phyloP scores from a whole-genome alignment of 495 filamentous ascomycete species.

The Zalerion maritima region DNA sequence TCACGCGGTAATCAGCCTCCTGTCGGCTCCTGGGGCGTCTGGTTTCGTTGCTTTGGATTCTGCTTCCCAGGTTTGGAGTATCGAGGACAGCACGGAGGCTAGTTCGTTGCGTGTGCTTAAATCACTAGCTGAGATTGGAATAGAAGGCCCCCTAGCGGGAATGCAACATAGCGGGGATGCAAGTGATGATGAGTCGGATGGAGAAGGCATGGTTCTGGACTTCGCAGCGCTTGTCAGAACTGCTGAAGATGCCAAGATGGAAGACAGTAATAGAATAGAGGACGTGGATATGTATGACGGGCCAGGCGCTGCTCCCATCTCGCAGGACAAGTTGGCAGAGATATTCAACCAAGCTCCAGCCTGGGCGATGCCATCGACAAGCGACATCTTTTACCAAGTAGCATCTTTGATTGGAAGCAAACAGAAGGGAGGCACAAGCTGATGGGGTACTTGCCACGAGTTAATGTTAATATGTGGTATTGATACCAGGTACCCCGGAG shows the following conservation, averaged over 20 bases:
- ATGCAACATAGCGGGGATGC: conserved; percentile 9
- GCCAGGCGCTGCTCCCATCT: conserved; percentile 36
- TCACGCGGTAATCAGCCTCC: conserved; percentile 37
- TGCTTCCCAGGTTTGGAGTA: conserved; percentile 40
- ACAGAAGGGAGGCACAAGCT: too few relatives aligned
- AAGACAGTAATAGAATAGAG: conserved; percentile 28
- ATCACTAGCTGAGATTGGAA: conserved; percentile 30
- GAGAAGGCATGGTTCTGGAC: conserved; percentile 10
- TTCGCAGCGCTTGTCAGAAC: too few relatives aligned
- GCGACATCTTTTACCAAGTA: conserved; percentile 65
- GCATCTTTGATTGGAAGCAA: too few relatives aligned
- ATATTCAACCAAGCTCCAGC: conserved; percentile 62
- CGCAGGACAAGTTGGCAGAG: conserved; percentile 49
- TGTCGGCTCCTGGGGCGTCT: conserved; percentile 34
- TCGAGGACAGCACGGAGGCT: conserved; percentile 33
- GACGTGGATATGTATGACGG: conserved; percentile 17
- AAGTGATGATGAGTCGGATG: conserved; percentile 7
- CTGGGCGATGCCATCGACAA: conserved; percentile 62
- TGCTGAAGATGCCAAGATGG: conserved; percentile 36
- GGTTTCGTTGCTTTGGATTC: conserved; percentile 48
- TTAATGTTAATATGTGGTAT: too few relatives aligned
- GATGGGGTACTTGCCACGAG: too few relatives aligned
- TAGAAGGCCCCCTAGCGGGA: conserved; percentile 34
- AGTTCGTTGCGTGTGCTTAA: conserved; percentile 31
- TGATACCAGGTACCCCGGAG: too few relatives aligned